These are phyloP conservation scores for Termitomyces sp. DNA, from an alignment of 768 basidiomycete species.

Conservation along the genomic window DNA sequence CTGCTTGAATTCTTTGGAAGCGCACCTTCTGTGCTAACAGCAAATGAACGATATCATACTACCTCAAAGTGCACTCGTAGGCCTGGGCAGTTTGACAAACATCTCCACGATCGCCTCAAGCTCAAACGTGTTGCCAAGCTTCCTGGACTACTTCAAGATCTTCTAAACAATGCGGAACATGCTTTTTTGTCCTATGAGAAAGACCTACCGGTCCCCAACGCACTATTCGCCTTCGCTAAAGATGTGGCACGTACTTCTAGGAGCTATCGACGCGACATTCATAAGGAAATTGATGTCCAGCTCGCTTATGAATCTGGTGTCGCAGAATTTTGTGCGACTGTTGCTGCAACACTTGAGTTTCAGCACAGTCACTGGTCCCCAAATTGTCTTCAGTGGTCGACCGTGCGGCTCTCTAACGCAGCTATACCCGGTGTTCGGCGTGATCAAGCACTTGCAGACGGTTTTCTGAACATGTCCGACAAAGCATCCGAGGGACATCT, in stretches of 20 bases:
- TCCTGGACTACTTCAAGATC: not conserved
- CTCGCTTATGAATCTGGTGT: not conserved
- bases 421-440: constrained; percentile 1
- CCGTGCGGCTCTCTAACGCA: not conserved
- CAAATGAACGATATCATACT: constrained; percentile 1
- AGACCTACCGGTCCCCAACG: not conserved
- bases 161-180: not conserved
- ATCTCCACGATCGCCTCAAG: not conserved
- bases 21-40: not conserved
- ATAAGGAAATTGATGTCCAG: not conserved
- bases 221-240: not conserved
- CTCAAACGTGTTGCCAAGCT: constrained; percentile 1
- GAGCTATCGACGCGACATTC: not conserved
- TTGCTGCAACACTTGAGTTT: constrained; percentile 5
- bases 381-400: not conserved
- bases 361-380: not conserved
- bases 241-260: not conserved
- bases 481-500: not conserved
- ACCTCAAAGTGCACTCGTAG: not conserved
- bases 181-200: not conserved
- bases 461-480: constrained; percentile 5
- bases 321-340: not conserved
- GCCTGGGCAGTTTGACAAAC: constrained; percentile 2
- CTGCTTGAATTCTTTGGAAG: not conserved
- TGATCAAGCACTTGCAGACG: not conserved